phyloP scores from a whole-genome alignment of 805 yeast genomes.

The Metschnikowia reukaufii region DNA sequence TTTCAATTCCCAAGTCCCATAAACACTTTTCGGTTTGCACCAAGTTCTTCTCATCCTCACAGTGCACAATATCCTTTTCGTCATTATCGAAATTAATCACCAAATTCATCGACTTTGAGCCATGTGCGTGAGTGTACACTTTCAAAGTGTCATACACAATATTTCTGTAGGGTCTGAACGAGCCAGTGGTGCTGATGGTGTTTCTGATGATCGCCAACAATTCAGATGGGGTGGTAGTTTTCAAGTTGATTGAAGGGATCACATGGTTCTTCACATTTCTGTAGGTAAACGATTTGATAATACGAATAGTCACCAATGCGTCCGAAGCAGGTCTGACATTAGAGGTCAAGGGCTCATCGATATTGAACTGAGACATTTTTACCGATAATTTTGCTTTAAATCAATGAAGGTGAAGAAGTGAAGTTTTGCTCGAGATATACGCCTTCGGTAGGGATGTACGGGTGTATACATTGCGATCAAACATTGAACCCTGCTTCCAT shows the following conservation, averaged over 20 bases:
- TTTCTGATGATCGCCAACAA: slow-evolving; percentile 53
- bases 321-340: slow-evolving; percentile 69
- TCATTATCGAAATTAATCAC: slow-evolving; percentile 84
- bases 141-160: slow-evolving; percentile 74
- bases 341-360: slow-evolving; percentile 64
- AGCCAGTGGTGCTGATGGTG: slow-evolving; percentile 56
- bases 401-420: neutral
- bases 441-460: slow-evolving; percentile 12
- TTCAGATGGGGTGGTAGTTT: slow-evolving; percentile 62
- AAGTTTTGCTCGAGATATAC: slow-evolving; percentile 15
- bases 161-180: slow-evolving; percentile 78
- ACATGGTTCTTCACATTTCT: slow-evolving; percentile 81
- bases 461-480: slow-evolving; percentile 13
- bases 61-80: slow-evolving; percentile 61
- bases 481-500: slow-evolving; percentile 27
- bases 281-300: slow-evolving; percentile 88
- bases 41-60: slow-evolving; percentile 19
- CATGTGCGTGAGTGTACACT: slow-evolving; percentile 92
- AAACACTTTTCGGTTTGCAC: slow-evolving; percentile 23
- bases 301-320: slow-evolving; percentile 79
- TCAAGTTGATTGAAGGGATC: slow-evolving; percentile 67
- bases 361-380: slow-evolving; percentile 34
- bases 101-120: slow-evolving; percentile 87
- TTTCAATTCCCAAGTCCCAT: slow-evolving; percentile 51
- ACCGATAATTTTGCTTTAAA: slow-evolving; percentile 26